Percentiles rank a stretch among this genome's conserved stretches.
phyloP scores from a whole-genome alignment of 2,329 filamentous ascomycete species.

The Aspergillus jensenii region DNA sequence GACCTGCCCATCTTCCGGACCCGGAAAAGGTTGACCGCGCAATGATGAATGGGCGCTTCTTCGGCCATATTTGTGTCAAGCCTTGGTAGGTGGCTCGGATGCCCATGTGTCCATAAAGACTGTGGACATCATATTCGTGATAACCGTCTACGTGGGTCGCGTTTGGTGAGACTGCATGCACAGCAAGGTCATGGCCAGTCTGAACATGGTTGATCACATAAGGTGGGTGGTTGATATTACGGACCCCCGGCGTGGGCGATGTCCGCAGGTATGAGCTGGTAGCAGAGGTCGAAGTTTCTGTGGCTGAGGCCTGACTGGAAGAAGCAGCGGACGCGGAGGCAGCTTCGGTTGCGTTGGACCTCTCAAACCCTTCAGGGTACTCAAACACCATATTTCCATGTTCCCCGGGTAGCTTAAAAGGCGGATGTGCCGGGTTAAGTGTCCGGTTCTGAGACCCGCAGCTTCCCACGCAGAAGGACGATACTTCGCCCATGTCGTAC shows the following conservation, averaged over 20 bases:
- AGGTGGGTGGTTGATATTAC: conserved; percentile 71
- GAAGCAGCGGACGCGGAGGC: conserved; percentile 58
- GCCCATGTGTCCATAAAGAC: conserved; percentile 73
- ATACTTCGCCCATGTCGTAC: conserved; percentile 64
- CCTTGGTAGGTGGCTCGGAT: conserved; percentile 74
- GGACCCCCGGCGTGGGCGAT: conserved; percentile 61
- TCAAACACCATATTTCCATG: conserved; percentile 58
- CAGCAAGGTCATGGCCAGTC: conserved; percentile 63
- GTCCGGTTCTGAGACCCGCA: conserved; percentile 67
- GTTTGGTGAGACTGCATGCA: conserved; percentile 73
- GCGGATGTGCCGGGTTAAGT: conserved; percentile 67
- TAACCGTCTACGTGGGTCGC: conserved; percentile 73
- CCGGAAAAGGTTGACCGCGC: conserved; percentile 79
- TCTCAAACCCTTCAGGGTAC: conserved; percentile 69
- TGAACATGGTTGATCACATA: conserved; percentile 74
- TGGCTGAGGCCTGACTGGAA: conserved; percentile 50
- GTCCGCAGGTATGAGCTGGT: conserved; percentile 55
- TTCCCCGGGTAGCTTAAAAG: conserved; percentile 66
- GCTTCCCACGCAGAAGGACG: conserved; percentile 68
- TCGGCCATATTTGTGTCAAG: conserved; percentile 62
- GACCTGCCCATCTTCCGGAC: conserved; percentile 71
- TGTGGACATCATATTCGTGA: conserved; percentile 80
- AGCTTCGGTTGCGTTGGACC: conserved; percentile 68
- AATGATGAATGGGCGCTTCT: conserved; percentile 79
- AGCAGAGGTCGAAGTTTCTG: conserved; percentile 29